Base-by-base conservation (phyloP, 371 early-diverging fungal species). In the Funneliformis caledonium region DNA sequence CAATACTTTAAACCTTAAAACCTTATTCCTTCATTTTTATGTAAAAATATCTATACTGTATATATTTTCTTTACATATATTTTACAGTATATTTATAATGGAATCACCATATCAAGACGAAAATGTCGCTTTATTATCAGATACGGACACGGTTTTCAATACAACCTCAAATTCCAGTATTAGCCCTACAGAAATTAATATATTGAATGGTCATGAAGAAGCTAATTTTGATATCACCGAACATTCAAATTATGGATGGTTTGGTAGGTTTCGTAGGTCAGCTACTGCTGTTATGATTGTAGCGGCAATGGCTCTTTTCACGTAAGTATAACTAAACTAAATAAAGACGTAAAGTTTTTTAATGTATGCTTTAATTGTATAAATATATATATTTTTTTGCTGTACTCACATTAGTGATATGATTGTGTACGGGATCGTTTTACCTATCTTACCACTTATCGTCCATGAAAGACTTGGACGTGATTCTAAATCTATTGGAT, bases 371-470 rank as follows among this genome's bases (percentile, higher is more conserved):
- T 59, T 8, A 59, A 59, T 59, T 59, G 4, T 61, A 19, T 22
- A 26, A 11, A 62, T 62, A 19, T 61, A 19, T 22, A 26, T 31
- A 62, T 62, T 3, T 5, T 26, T 22, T 65, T 65, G 22, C 19
- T 64, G 22, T 10, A 37, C 0, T 26, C 31, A 14, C 43, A 43
- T 56, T 61, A 80, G 81, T 1, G 81, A 80, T 74, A 80, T 80
- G 81, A 31, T 80, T 9, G 73, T 80, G 26, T 80, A 80, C 31
- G 81, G 81, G 6, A 73, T 80, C 5, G 75, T 80, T 16, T 74
- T 74, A 47, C 96, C 97, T 37, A 90, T 95, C 72, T 85, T 96
- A 48, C 97, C 97, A 4, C 84, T 87, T 37, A 89, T 97, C 19
- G 91, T 96, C 12, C 86, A 90, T 73, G 88, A 92, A 11, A 84